These are phyloP conservation scores for Entomortierella beljakovae DNA, from an alignment of 192 early-diverging fungal genomes.

Conservation along the genomic window DNA sequence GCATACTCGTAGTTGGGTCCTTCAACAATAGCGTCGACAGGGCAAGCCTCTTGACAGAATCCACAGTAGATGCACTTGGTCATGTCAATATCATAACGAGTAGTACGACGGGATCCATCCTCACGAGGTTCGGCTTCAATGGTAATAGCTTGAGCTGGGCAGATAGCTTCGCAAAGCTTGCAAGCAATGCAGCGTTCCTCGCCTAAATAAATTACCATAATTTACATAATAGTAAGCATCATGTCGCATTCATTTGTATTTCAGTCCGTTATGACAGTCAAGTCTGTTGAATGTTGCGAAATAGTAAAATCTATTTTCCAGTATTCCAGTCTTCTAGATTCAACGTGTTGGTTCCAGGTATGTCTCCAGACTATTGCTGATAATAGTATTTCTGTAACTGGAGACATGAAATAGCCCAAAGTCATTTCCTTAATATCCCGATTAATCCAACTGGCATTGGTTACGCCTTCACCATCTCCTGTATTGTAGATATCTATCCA, in stretches of 20 bases:
- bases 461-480: too few relatives aligned
- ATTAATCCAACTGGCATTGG: too few relatives aligned
- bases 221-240: not conserved
- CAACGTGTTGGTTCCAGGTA: too few relatives aligned
- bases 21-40: slow-evolving; percentile 98
- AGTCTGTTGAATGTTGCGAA: too few relatives aligned
- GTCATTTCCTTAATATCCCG: too few relatives aligned
- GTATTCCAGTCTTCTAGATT: too few relatives aligned
- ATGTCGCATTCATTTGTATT: not conserved
- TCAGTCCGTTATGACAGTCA: not conserved
- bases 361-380: too few relatives aligned
- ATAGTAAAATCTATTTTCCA: too few relatives aligned
- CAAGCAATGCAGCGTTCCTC: slow-evolving; percentile 99
- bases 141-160: slow-evolving; percentile 98
- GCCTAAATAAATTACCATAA: slow-evolving; percentile 58
- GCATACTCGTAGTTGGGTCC: slow-evolving; percentile 97
- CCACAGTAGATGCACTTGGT: slow-evolving; percentile 99
- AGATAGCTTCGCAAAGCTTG: slow-evolving; percentile 98
- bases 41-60: slow-evolving; percentile 97
- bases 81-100: slow-evolving; percentile 99
- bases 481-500: not conserved
- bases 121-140: slow-evolving; percentile 97
- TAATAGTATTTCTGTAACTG: too few relatives aligned
- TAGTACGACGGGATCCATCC: slow-evolving; percentile 94
- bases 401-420: too few relatives aligned